phyloP scores from a whole-genome alignment of 2,329 filamentous ascomycete genomes.

The Mycosphaerella arachidis region DNA sequence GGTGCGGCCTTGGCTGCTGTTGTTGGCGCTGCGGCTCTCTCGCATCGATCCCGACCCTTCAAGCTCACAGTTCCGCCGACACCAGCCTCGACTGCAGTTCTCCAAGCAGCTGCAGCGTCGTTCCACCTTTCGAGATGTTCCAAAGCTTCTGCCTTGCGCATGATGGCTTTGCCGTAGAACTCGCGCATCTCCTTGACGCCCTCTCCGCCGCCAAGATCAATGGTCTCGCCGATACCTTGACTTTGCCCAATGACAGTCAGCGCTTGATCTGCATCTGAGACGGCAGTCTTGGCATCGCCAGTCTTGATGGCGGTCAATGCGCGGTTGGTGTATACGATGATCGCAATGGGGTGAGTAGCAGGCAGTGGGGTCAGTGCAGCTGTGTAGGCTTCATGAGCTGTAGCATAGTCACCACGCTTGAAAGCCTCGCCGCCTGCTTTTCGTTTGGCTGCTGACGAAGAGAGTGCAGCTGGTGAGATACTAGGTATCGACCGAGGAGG shows the following conservation, averaged over 20 bases:
- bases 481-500: slow-evolving; percentile 60
- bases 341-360: slow-evolving; percentile 71
- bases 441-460: slow-evolving; percentile 72
- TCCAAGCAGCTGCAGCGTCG: slow-evolving; percentile 78
- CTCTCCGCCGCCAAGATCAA: slow-evolving; percentile 60
- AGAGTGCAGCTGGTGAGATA: slow-evolving; percentile 64
- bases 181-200: slow-evolving; percentile 80
- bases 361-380: slow-evolving; percentile 72
- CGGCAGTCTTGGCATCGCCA: slow-evolving; percentile 82
- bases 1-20: slow-evolving; percentile 56
- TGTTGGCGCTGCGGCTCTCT: slow-evolving; percentile 63
- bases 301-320: slow-evolving; percentile 87
- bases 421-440: slow-evolving; percentile 81
- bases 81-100: slow-evolving; percentile 73
- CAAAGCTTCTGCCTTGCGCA: slow-evolving; percentile 89
- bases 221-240: slow-evolving; percentile 73
- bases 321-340: slow-evolving; percentile 87
- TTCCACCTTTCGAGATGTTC: slow-evolving; percentile 94
- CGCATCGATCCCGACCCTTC: slow-evolving; percentile 82
- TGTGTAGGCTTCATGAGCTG: slow-evolving; percentile 78
- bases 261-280: slow-evolving; percentile 77
- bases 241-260: slow-evolving; percentile 73
- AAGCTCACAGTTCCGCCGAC: slow-evolving; percentile 81
- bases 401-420: slow-evolving; percentile 87
- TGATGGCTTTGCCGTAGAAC: slow-evolving; percentile 87